These are phyloP conservation scores for Aspergillus amoenus DNA, from an alignment of 2,329 filamentous ascomycete genomes.

Conservation along the genomic window DNA sequence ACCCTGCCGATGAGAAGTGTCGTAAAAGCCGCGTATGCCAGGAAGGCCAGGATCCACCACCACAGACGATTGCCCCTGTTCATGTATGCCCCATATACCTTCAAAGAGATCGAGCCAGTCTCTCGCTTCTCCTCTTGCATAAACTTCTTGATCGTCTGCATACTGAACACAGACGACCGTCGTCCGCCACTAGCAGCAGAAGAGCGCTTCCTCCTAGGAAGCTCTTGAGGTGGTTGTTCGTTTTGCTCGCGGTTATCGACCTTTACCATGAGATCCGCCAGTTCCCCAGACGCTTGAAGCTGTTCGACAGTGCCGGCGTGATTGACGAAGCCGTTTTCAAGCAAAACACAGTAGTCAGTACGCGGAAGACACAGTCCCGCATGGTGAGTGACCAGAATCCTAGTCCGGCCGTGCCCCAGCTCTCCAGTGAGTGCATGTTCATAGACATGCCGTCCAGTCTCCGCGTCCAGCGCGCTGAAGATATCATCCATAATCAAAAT, in stretches of 20 bases:
- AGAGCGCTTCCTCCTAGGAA: slow-evolving; percentile 14
- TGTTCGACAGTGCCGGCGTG: slow-evolving; percentile 66
- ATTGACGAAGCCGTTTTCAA: slow-evolving; percentile 66
- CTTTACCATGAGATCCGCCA: slow-evolving; percentile 44
- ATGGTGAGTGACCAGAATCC: slow-evolving; percentile 80
- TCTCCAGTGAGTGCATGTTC: slow-evolving; percentile 73
- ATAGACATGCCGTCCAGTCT: slow-evolving; percentile 76
- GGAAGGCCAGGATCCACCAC: slow-evolving; percentile 58
- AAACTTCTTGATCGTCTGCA: slow-evolving; percentile 61
- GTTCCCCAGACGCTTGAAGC: slow-evolving; percentile 41
- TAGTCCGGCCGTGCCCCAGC: slow-evolving; percentile 66
- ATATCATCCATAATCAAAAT: slow-evolving; percentile 80
- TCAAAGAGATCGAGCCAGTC: slow-evolving; percentile 65
- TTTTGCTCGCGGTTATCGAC: slow-evolving; percentile 34
- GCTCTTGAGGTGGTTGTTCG: slow-evolving; percentile 4
- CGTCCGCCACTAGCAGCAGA: slow-evolving; percentile 12
- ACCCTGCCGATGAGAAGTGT: slow-evolving; percentile 53
- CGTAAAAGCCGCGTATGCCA: slow-evolving; percentile 58
- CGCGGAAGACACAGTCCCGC: slow-evolving; percentile 68
- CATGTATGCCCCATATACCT: slow-evolving; percentile 69
- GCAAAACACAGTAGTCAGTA: slow-evolving; percentile 71
- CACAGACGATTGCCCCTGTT: slow-evolving; percentile 62
- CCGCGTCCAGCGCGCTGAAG: slow-evolving; percentile 77
- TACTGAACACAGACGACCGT: slow-evolving; percentile 18
- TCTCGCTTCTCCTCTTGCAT: slow-evolving; percentile 74